phyloP scores from a whole-genome alignment of 2,329 filamentous ascomycete species.

The Niveomyces coronatus region DNA sequence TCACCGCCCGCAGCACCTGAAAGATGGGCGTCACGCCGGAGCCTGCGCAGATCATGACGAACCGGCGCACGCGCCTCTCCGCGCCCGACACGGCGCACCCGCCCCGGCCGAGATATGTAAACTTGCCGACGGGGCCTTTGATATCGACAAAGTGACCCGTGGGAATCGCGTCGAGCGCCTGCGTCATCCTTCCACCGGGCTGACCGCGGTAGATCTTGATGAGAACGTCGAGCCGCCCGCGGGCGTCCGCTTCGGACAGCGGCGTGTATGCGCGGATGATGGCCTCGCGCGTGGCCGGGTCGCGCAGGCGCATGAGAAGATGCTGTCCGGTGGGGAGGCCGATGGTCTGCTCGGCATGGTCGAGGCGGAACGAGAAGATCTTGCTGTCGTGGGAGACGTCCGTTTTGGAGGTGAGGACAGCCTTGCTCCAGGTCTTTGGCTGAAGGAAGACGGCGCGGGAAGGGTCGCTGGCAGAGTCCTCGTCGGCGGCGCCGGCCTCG shows the following conservation, averaged over 20 bases:
- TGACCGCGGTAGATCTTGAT: constrained; percentile 67
- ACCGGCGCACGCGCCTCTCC: constrained; percentile 47
- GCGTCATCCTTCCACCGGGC: constrained; percentile 71
- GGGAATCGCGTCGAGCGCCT: constrained; percentile 62
- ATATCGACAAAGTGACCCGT: constrained; percentile 68
- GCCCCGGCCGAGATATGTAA: constrained; percentile 65
- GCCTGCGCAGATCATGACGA: constrained; percentile 82
- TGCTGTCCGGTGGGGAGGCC: constrained; percentile 82
- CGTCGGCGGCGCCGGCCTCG: constrained; percentile 27
- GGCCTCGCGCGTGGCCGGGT: constrained; percentile 57
- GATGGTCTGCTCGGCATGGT: constrained; percentile 57
- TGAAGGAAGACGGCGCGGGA: constrained; percentile 58
- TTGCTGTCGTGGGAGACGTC: constrained; percentile 66
- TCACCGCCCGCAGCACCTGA: constrained; percentile 67
- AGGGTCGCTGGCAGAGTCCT: constrained; percentile 24
- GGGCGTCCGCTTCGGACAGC: constrained; percentile 51
- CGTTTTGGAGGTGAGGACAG: constrained; percentile 57
- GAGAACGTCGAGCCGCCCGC: constrained; percentile 61
- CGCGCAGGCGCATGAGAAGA: constrained; percentile 69
- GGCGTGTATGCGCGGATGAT: constrained; percentile 86
- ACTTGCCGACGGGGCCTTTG: constrained; percentile 81
- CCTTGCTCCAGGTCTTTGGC: constrained; percentile 62
- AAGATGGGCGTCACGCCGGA: constrained; percentile 91
- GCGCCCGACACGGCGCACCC: constrained; percentile 49
- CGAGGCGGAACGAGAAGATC: constrained; percentile 71